These are phyloP conservation scores for Chytriomyces confervae DNA, from an alignment of 192 early-diverging fungal species.

Conservation along the genomic window DNA sequence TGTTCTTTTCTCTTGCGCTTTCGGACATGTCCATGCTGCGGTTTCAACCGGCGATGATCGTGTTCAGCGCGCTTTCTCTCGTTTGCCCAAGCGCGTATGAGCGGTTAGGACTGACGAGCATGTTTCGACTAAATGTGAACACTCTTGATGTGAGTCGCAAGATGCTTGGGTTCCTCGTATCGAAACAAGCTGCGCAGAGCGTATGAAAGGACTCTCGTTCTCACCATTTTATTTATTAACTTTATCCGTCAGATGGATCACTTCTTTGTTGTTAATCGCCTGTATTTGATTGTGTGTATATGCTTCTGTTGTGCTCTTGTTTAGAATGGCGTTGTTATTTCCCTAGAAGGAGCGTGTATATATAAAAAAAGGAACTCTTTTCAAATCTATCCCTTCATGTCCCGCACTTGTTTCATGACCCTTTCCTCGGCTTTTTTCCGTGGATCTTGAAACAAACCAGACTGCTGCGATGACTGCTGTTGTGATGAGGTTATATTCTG, in stretches of 20 bases:
- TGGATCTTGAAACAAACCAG: constrained; percentile 29
- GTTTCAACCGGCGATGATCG: constrained; percentile 31
- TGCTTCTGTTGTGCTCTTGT: too few relatives aligned
- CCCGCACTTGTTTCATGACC: constrained; percentile 33
- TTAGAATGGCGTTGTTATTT: too few relatives aligned
- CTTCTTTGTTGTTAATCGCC: background rate
- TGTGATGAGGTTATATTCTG: background rate
- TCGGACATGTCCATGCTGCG: constrained; percentile 3
- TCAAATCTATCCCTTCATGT: constrained; percentile 31
- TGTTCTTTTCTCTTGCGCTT: background rate
- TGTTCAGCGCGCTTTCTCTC: constrained; percentile 11
- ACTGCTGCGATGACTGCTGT: background rate
- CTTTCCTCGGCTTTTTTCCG: constrained; percentile 39
- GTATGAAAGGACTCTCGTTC: too few relatives aligned
- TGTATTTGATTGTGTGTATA: background rate
- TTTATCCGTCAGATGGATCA: too few relatives aligned
- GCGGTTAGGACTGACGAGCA: background rate
- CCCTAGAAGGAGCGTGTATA: too few relatives aligned
- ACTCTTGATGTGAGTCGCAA: background rate
- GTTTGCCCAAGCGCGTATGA: constrained; percentile 13
- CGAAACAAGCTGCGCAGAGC: too few relatives aligned
- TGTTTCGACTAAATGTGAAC: constrained; percentile 14
- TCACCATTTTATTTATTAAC: too few relatives aligned
- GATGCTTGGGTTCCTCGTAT: too few relatives aligned
- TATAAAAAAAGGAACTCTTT: too few relatives aligned